Conservation (phyloP, 129 eudicot species). For the Ambrosia artemisiifolia region DNA sequence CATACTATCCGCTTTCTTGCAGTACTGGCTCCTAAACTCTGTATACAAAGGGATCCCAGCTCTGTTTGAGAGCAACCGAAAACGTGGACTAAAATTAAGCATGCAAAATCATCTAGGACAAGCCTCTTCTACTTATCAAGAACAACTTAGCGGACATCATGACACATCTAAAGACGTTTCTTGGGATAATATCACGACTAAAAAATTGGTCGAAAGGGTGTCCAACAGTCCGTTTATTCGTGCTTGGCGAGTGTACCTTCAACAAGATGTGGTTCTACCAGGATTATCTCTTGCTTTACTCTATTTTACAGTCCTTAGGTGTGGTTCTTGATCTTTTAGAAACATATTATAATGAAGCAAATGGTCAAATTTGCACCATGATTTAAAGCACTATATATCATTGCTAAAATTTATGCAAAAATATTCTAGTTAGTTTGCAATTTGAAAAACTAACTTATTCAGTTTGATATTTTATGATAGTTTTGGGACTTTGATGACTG, state of each 20-base stretch:
- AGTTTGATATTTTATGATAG: constrained; percentile 30
- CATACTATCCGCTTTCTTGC: constrained; percentile 60
- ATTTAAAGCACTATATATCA: neutral
- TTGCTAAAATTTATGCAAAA: neutral
- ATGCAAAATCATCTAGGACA: constrained; percentile 26
- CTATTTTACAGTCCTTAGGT: constrained; percentile 90
- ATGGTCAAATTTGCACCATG: neutral
- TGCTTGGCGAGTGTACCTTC: constrained; percentile 73
- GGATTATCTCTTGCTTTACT: constrained; percentile 84
- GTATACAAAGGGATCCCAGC: constrained; percentile 78
- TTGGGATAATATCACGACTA: constrained; percentile 5
- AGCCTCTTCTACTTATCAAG: constrained; percentile 34
- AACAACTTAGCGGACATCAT: constrained; percentile 16
- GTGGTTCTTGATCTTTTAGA: neutral
- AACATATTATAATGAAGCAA: neutral
- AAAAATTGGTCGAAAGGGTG: constrained; percentile 24
- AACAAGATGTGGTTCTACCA: constrained; percentile 85
- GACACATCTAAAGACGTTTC: constrained; percentile 11
- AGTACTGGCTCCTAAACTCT: constrained; percentile 77
- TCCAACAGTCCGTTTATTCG: constrained; percentile 38
- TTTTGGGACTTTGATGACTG: constrained; percentile 96
- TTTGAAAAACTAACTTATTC: neutral
- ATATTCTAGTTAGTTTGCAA: neutral
- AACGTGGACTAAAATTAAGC: constrained; percentile 23
- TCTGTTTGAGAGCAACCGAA: constrained; percentile 51